Base-by-base conservation (phyloP, 2,329 filamentous ascomycete genomes). In the Colletotrichum liaoningense region DNA sequence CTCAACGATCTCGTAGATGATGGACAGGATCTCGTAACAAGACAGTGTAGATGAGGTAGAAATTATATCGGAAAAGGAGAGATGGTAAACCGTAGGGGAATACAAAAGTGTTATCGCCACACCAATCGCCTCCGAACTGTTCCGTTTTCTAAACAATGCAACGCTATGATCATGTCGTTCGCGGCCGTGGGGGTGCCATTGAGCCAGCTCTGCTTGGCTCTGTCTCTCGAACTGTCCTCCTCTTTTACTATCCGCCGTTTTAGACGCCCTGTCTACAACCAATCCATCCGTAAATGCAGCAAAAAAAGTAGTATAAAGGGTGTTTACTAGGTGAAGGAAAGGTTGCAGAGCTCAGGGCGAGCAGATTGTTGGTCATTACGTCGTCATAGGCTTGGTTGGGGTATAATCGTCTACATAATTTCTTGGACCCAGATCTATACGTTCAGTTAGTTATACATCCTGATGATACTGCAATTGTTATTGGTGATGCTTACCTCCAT, bases 401-500 rank as follows among this genome's bases (percentile, higher is more conserved):
- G 74, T 75, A 75, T 75, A 73, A 68, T 67, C 63, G 85, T 75
- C 87, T 88, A 55, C 46, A 38, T 54, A 78, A 84, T 76, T 77
- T 84, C 83, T 79, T 86, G 82, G 77, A 88, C 82, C 86, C 86
- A 88, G 79, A 88, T 84, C 86, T 88, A 77, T 8, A 58, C 54
- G 5, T 59, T 24, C 7, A 7, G 76, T 85, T 77, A 83, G 78
- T 28, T 42, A 42, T 12, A 24, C 30, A 26, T 30, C 22, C 35
- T 38, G 24, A 57, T 22, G n/a, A 8, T n/a, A 49, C 22, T 8
- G 42, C 11, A 8, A 19, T 28, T n/a, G 5, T 7, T n/a, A 1
- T 6, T 4, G 42, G 71, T 52, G 12, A 12, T 54, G 87, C 94
- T 89, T 83, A 98, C 95, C 91, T 98, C 97, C 91, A 98, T 92